A percentile compares a stretch with the other conserved stretches of the same genome.
Conservation (phyloP, 2,329 filamentous ascomycete genomes). For the Ophiostoma novo-ulmi region DNA sequence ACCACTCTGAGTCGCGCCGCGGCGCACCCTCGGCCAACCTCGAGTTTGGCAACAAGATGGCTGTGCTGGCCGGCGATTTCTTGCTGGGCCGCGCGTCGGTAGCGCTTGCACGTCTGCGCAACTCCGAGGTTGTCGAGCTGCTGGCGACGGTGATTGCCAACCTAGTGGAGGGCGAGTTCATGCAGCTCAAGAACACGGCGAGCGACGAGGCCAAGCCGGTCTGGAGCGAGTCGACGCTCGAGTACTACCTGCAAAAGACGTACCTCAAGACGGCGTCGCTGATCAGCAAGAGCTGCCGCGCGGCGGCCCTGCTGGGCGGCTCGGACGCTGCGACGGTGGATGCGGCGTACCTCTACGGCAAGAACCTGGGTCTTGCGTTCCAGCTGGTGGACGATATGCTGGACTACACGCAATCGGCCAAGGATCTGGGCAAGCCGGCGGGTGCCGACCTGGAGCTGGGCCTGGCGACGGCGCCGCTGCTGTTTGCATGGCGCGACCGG, state of each 20-base stretch:
- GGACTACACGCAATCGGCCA: conserved; percentile 83
- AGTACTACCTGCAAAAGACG: conserved; percentile 96
- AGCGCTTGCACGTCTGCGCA: conserved; percentile 79
- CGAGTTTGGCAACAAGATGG: conserved; percentile 99
- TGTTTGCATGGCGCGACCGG: conserved; percentile 93
- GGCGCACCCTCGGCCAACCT: conserved; percentile 84
- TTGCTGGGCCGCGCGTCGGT: conserved; percentile 88
- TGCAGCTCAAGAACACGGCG: conserved; percentile 97
- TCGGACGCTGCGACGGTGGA: conserved; percentile 74
- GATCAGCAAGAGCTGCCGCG: conserved; percentile 93
- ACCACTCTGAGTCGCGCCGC: conserved; percentile 80
- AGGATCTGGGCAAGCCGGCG: conserved; percentile 87
- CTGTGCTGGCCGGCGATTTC: conserved; percentile 95
- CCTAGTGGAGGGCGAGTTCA: conserved; percentile 96
- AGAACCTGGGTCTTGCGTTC: conserved; percentile 90
- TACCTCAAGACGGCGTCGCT: conserved; percentile 95
- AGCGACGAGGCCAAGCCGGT: conserved; percentile 76
- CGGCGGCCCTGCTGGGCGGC: conserved; percentile 78
- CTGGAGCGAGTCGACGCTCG: conserved; percentile 83
- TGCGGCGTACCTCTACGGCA: conserved; percentile 84
- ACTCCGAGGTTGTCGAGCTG: conserved; percentile 91
- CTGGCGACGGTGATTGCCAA: conserved; percentile 96
- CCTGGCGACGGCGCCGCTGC: conserved; percentile 82
- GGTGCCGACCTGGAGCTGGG: conserved; percentile 91
- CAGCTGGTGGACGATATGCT: conserved; percentile 97